Evolutionary conservation across 2,329 filamentous ascomycete genomes (phyloP), one percentile per base, ranked within the genome.

Genomic region (Colletotrichum horii): DNA sequence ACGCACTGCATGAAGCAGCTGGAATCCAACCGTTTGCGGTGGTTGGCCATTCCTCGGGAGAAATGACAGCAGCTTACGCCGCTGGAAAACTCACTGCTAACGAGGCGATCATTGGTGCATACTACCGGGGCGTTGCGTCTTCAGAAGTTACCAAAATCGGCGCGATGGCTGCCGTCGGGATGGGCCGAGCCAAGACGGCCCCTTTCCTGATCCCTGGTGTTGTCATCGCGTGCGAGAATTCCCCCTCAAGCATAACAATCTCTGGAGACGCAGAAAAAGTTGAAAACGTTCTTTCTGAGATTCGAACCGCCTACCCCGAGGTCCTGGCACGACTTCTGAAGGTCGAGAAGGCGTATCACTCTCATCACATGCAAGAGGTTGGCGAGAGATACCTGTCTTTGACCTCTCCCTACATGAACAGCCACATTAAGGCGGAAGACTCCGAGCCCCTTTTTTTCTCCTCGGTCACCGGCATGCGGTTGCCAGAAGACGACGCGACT

Each of bases 31-130:
- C 85, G 0, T 22, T 76, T 8, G 82, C 80, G 1, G 83, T 86
- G 0, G 81, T 87, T 6, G 87, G 87, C 0, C 87, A 89, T 71
- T 87, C 85, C 0, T 82, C 79, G 6, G 87, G 87, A 2, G 87
- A 88, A 76, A 87, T 88, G 28, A 86, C 83, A 0, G 87, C 86
- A 3, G 86, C 87, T 1, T 88, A 88, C 64, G 84, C 85, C 1
- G 80, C 83, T 2, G 84, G 85, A 2, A 71, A 77, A 4, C 72
- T 88, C 6, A 80, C 83, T 0, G 76, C 80, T 0, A 73, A 80
- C 16, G 82, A 83, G 6, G 86, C 86, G 4, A 84, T 87, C 68
- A 78, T 79, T 2, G 77, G 82, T 0, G 84, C 86, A 2, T 71
- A 71, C 28, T 75, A 1, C 87, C 67, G 72, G 6, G 72, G 72